phyloP scores from a whole-genome alignment of 1,284 basidiomycete genomes.

The Malassezia vespertilionis region DNA sequence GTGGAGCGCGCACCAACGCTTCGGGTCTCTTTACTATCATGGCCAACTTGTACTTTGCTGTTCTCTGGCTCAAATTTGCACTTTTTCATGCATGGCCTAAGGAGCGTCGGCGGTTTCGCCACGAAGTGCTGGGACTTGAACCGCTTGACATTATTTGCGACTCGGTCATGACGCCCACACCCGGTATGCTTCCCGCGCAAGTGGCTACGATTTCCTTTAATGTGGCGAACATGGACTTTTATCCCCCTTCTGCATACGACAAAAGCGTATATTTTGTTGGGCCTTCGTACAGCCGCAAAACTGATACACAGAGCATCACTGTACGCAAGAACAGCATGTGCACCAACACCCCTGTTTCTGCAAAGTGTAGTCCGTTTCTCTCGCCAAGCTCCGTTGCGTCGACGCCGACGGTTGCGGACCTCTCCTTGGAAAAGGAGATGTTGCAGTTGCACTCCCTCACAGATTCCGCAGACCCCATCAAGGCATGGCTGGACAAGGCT shows the following conservation, averaged over 20 bases:
- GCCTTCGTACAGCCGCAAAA: slow-evolving; percentile 16
- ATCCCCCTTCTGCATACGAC: slow-evolving; percentile 12
- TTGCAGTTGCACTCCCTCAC: not conserved
- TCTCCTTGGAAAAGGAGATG: slow-evolving; percentile 17
- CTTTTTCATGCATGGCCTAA: slow-evolving; percentile 17
- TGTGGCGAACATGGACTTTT: slow-evolving; percentile 22
- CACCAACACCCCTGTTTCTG: slow-evolving; percentile 20
- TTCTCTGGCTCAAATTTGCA: slow-evolving; percentile 15
- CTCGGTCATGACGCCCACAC: slow-evolving; percentile 23
- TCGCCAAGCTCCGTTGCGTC: slow-evolving; percentile 10
- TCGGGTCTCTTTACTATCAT: slow-evolving; percentile 18
- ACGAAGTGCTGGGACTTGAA: slow-evolving; percentile 19
- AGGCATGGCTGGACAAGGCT: slow-evolving; percentile 27
- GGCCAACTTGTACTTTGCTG: slow-evolving; percentile 17
- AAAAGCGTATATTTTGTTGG: slow-evolving; percentile 24
- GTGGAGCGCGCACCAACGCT: slow-evolving; percentile 14
- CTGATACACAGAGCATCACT: slow-evolving; percentile 19
- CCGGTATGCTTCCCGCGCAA: slow-evolving; percentile 18
- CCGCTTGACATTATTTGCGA: slow-evolving; percentile 21
- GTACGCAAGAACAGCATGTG: too few species aligned
- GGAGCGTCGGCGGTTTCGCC: slow-evolving; percentile 14
- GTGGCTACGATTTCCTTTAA: slow-evolving; percentile 21
- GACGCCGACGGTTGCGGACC: slow-evolving; percentile 12
- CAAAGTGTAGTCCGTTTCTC: not conserved
- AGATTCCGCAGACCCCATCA: slow-evolving; percentile 15